Base-by-base conservation (phyloP, 2,329 filamentous ascomycete genomes). In the Exserohilum rostratum region DNA sequence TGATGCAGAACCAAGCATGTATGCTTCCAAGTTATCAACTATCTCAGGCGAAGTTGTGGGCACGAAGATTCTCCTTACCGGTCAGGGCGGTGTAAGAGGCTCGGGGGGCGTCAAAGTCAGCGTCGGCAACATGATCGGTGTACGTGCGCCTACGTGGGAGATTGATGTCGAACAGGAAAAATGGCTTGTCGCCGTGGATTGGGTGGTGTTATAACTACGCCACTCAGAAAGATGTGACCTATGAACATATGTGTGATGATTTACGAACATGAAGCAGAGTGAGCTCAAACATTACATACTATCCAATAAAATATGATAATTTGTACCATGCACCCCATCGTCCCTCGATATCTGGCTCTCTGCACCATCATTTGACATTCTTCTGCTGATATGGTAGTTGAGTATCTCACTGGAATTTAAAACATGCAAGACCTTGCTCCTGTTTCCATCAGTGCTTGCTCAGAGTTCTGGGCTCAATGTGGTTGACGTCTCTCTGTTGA, bases 141-240 rank as follows among this genome's bases (percentile, higher is more conserved):
- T 80, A 6, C 62, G 73, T 45, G 64, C 74, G 39, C 78, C 78
- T 3, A 65, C 68, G 33, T 80, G 79, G 79, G 70, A 77, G 37
- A 67, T 79, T 9, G 65, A 73, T 47, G 50, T 79, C 20, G 62
- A 65, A 0, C 70, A 65, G 2, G 55, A 64, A 46, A 71, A 35
- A 30, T 79, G 77, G 75, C 55, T 65, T 11, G 71, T 80, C 13
- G 78, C 68, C 42, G 76, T 78, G 18, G 77, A 80, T 46, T 81
- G 79, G 78, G 54, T 61, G 15, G 49, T 71, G 31, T 22, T 70
- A 6, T 67, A 50, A 62, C 47, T n/a, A 50, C 10, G 3, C 17
- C 3, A 3, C 12, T 15, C 6, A 38, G 15, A 3, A 17, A 40
- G 15, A 31, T n/a, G 29, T 18, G 7, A 29, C 31, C 25, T 35